phyloP scores from a whole-genome alignment of 2,329 filamentous ascomycete species.

The Raffaelea ambrosiae region DNA sequence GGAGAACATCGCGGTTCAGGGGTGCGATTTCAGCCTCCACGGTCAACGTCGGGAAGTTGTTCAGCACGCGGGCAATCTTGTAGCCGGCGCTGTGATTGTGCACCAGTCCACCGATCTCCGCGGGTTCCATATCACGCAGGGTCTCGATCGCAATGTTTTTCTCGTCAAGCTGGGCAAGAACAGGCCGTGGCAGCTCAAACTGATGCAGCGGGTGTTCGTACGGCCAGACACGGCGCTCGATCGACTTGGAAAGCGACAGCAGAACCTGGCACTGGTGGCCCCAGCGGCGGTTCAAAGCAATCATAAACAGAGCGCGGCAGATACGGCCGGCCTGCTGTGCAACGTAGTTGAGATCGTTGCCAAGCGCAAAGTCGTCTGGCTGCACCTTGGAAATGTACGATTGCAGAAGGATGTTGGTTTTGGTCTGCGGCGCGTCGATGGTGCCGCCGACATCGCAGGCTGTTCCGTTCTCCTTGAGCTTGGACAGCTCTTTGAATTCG shows the following conservation, averaged over 20 bases:
- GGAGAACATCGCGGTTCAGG: constrained; percentile 84
- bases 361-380: constrained; percentile 86
- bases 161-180: constrained; percentile 71
- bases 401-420: constrained; percentile 93
- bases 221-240: constrained; percentile 92
- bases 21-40: constrained; percentile 94
- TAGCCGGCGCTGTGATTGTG: constrained; percentile 84
- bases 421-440: constrained; percentile 66
- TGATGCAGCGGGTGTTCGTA: constrained; percentile 93
- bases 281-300: constrained; percentile 90
- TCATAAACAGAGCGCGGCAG: constrained; percentile 92
- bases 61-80: constrained; percentile 70
- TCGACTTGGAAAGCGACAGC: constrained; percentile 88
- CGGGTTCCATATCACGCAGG: constrained; percentile 84
- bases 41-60: constrained; percentile 85
- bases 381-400: constrained; percentile 84
- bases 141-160: constrained; percentile 63
- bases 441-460: constrained; percentile 73
- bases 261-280: constrained; percentile 90
- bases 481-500: constrained; percentile 78
- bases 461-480: constrained; percentile 61
- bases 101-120: constrained; percentile 83
- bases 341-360: constrained; percentile 89
- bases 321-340: constrained; percentile 94
- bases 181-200: constrained; percentile 78